Evolutionary conservation across 2,329 filamentous ascomycete genomes (phyloP).

Genomic region (Fusarium lyarnte): DNA sequence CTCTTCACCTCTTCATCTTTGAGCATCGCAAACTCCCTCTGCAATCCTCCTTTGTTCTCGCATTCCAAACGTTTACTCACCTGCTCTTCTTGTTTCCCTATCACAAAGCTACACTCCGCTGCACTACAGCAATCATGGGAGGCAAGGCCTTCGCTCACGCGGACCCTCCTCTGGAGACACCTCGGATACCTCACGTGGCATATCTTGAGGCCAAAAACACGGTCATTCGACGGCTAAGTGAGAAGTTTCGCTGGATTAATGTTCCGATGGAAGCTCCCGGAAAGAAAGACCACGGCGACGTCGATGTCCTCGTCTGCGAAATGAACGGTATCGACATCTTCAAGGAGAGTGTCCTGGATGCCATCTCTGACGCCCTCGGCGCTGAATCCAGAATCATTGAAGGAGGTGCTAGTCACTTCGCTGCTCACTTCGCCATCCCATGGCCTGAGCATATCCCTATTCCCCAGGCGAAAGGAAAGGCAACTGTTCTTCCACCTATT

Average conservation of each 20-base stretch:
- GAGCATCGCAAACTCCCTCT: background rate
- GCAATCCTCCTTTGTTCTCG: background rate
- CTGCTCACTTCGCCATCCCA: constrained; percentile 63
- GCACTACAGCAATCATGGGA: constrained; percentile 63
- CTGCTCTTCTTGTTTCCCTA: background rate
- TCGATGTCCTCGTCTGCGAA: constrained; percentile 72
- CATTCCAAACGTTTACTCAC: background rate
- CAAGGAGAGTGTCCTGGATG: constrained; percentile 45
- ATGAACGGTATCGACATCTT: constrained; percentile 32
- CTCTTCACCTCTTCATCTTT: background rate
- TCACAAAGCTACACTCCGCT: background rate
- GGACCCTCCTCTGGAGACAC: constrained; percentile 62
- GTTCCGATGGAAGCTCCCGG: constrained; percentile 74
- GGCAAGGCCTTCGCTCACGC: constrained; percentile 66
- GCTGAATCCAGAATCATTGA: constrained; percentile 54
- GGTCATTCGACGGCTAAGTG: constrained; percentile 57
- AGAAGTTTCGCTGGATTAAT: constrained; percentile 61
- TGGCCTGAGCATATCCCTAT: constrained; percentile 53
- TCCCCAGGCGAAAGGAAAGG: background rate
- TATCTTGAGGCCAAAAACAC: constrained; percentile 63
- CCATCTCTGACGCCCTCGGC: constrained; percentile 47
- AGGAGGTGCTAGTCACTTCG: constrained; percentile 29
- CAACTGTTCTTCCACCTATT: background rate
- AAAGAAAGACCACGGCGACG: constrained; percentile 75
- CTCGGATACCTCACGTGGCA: constrained; percentile 69